Percentiles rank a stretch among this genome's conserved stretches.
phyloP scores from a whole-genome alignment of 164 flowering plant species.

The Berberis vulgaris region DNA sequence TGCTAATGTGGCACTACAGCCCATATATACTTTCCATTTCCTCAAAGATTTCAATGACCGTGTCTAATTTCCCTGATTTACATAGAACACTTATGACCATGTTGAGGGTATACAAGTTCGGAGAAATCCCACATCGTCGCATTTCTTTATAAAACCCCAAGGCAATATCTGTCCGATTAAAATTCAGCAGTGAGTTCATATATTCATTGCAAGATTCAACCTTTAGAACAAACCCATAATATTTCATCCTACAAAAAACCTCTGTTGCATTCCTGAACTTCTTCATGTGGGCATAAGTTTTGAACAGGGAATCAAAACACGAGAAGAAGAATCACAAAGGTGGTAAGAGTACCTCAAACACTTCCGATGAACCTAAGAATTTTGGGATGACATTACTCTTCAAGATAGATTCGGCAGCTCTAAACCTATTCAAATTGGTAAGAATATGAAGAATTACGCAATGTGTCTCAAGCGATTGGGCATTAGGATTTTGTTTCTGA shows the following conservation, averaged over 20 bases:
- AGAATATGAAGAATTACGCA: constrained; percentile 69
- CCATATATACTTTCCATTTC: constrained; percentile 58
- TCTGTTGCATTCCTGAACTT: constrained; percentile 67
- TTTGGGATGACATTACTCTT: constrained; percentile 25
- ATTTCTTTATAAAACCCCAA: constrained; percentile 60
- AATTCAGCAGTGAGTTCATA: constrained; percentile 50
- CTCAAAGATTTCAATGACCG: constrained; percentile 50
- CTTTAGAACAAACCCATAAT: constrained; percentile 73
- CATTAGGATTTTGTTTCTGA: constrained; percentile 29
- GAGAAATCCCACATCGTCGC: constrained; percentile 46
- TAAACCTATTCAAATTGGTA: constrained; percentile 59
- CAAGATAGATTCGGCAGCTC: constrained; percentile 53
- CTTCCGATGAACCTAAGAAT: constrained; percentile 28
- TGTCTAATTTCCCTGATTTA: constrained; percentile 52
- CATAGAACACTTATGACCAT: constrained; percentile 62
- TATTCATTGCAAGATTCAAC: constrained; percentile 77
- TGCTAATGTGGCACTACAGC: constrained; percentile 39
- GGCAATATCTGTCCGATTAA: constrained; percentile 47
- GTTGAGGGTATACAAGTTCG: constrained; percentile 68
- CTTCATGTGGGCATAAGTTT: constrained; percentile 67
- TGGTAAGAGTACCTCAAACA: constrained; percentile 69
- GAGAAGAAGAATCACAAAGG: constrained; percentile 67
- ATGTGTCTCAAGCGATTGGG: constrained; percentile 43
- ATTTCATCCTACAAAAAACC: constrained; percentile 59
- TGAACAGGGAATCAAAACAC: constrained; percentile 68